These are phyloP conservation scores for Leccinellum luteum DNA, from an alignment of 768 basidiomycete species.

Conservation along the genomic window DNA sequence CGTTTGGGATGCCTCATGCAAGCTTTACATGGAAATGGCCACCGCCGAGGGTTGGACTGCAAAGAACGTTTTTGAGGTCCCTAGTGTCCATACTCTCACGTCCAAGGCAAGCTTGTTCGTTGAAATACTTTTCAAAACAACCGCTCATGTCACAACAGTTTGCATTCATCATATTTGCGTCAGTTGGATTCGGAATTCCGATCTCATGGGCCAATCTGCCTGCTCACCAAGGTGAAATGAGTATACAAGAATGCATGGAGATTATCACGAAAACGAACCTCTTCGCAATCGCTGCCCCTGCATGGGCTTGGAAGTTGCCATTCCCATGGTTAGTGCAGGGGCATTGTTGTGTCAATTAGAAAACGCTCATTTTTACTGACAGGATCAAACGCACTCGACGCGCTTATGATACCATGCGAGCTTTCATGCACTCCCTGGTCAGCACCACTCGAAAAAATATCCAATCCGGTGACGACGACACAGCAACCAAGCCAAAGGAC, in stretches of 20 bases:
- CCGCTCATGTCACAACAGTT: conserved; percentile 8
- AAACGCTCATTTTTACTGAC: not conserved
- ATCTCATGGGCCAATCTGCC: conserved; percentile 20
- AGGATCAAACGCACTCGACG: conserved; percentile 21
- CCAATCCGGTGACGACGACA: conserved; percentile 4
- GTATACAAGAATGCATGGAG: conserved; percentile 20
- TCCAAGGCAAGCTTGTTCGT: conserved; percentile 14
- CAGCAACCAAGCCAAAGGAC: conserved; percentile 10
- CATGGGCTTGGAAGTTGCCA: conserved; percentile 25
- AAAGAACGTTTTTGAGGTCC: conserved; percentile 17
- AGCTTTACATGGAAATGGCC: conserved; percentile 20
- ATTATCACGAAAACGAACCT: conserved; percentile 8
- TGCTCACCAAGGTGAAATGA: conserved; percentile 15
- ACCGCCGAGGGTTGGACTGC: conserved; percentile 16
- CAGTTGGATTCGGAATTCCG: conserved; percentile 24
- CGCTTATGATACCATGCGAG: conserved; percentile 21
- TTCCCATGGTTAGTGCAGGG: conserved; percentile 13
- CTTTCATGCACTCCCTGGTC: conserved; percentile 19
- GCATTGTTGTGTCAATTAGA: not conserved
- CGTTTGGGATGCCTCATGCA: conserved; percentile 20
- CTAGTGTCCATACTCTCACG: conserved; percentile 13
- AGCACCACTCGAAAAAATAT: conserved; percentile 7
- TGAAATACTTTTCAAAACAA: not conserved
- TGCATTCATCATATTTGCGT: conserved; percentile 21
- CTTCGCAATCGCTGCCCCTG: conserved; percentile 19